Evolutionary conservation across 2,329 filamentous ascomycete species (phyloP).

Genomic region (Drechslerella coelobrocha): DNA sequence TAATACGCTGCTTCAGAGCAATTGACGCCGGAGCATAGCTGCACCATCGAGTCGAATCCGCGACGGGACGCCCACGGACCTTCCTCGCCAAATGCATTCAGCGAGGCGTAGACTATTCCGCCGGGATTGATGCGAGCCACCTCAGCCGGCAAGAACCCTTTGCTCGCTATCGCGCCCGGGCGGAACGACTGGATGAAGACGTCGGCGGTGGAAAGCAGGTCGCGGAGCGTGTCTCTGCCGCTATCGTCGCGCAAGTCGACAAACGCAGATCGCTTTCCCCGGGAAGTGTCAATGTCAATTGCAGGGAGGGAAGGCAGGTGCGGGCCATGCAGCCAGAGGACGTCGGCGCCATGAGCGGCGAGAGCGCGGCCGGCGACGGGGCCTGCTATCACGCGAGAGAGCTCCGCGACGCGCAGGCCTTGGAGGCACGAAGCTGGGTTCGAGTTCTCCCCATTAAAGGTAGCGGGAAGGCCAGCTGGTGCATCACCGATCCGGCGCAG

Average conservation of each 20-base stretch:
- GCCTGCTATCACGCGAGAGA: constrained; percentile 59
- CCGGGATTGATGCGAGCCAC: constrained; percentile 59
- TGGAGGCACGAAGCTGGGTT: constrained; percentile 55
- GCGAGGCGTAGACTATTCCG: constrained; percentile 62
- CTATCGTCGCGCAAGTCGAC: constrained; percentile 56
- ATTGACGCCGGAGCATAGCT: constrained; percentile 66
- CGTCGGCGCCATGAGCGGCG: constrained; percentile 59
- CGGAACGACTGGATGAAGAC: constrained; percentile 62
- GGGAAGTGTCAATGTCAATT: constrained; percentile 57
- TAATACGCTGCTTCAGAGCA: constrained; percentile 63
- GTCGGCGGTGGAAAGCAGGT: constrained; percentile 58
- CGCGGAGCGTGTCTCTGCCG: constrained; percentile 54
- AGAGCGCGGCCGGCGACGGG: constrained; percentile 58
- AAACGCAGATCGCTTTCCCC: constrained; percentile 58
- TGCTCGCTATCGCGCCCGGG: constrained; percentile 61
- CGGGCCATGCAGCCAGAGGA: constrained; percentile 59
- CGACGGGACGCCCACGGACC: constrained; percentile 62
- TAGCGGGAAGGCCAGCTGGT: constrained; percentile 41
- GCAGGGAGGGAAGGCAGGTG: constrained; percentile 57
- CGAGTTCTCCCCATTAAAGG: constrained; percentile 50
- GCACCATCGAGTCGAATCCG: constrained; percentile 66
- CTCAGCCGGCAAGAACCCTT: constrained; percentile 59
- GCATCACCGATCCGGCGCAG: constrained; percentile 57
- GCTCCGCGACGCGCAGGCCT: constrained; percentile 59
- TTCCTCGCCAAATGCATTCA: constrained; percentile 64